Evolutionary conservation across 2,329 filamentous ascomycete genomes (phyloP).

Genomic region (Taxawa tesnikishii): DNA sequence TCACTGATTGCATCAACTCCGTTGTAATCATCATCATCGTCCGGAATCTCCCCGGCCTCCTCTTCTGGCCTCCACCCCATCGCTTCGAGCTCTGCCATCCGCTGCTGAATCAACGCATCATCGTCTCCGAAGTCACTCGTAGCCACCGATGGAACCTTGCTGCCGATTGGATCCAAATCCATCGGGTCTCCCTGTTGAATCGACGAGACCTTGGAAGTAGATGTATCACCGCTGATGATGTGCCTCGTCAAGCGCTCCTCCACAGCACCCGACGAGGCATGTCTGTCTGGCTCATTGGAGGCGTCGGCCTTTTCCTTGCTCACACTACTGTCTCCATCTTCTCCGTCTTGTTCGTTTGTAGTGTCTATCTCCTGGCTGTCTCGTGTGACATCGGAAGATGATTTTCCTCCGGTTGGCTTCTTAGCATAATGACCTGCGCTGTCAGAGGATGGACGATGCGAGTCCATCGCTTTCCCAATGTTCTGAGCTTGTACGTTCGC

Average conservation of each 20-base stretch:
- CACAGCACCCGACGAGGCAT: constrained; percentile 1
- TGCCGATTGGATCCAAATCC: too few species aligned
- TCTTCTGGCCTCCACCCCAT: constrained; percentile 11
- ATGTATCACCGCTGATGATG: constrained; percentile 4
- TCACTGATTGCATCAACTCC: constrained; percentile 19
- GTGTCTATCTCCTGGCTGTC: too few species aligned
- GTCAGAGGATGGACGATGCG: too few species aligned
- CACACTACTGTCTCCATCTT: constrained; percentile 10
- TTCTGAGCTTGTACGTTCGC: too few species aligned
- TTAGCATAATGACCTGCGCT: too few species aligned
- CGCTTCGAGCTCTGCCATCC: constrained; percentile 11
- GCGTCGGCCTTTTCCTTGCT: constrained; percentile 11
- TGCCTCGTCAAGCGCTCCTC: neutral
- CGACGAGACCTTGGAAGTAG: too few species aligned
- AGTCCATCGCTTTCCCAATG: too few species aligned
- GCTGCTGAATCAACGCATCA: constrained; percentile 11
- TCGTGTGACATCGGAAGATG: too few species aligned
- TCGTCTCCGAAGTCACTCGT: constrained; percentile 7
- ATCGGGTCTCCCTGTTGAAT: too few species aligned
- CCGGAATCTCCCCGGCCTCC: constrained; percentile 9
- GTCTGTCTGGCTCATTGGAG: constrained; percentile 12
- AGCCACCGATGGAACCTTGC: neutral
- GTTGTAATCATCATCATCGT: constrained; percentile 16
- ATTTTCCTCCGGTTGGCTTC: too few species aligned
- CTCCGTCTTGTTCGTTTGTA: constrained; percentile 11